phyloP scores from a whole-genome alignment of 2,329 filamentous ascomycete genomes.

The Gaeumannomyces tritici region DNA sequence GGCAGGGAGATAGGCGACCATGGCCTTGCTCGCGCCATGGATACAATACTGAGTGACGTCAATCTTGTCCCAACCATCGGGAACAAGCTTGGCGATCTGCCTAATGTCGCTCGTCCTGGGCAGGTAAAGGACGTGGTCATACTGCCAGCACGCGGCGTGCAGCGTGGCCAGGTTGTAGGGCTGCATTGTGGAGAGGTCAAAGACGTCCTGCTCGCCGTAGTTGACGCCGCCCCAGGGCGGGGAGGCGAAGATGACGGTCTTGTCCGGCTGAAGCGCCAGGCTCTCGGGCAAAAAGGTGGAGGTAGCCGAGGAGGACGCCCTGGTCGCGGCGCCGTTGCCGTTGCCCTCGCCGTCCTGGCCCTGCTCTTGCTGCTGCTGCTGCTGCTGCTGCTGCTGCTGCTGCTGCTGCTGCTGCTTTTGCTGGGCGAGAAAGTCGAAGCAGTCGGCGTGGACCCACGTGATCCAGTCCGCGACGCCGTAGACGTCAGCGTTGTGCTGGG shows the following conservation, averaged over 20 bases:
- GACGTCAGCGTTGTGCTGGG: constrained; percentile 80
- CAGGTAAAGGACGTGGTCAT: constrained; percentile 66
- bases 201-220: constrained; percentile 55
- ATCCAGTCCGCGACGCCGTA: constrained; percentile 72
- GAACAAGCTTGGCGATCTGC: constrained; percentile 57
- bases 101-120: constrained; percentile 76
- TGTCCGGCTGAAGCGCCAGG: constrained; percentile 22
- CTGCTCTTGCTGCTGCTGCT: background rate
- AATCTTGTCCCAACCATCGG: constrained; percentile 43
- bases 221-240: constrained; percentile 52
- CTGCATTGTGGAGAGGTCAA: constrained; percentile 77
- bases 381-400: no score
- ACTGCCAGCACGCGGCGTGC: constrained; percentile 48
- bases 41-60: constrained; percentile 87
- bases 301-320: constrained; percentile 18
- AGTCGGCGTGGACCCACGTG: constrained; percentile 80
- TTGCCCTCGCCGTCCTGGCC: constrained; percentile 6
- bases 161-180: constrained; percentile 67
- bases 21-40: constrained; percentile 76
- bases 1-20: constrained; percentile 52
- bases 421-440: constrained; percentile 60
- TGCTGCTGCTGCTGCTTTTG: background rate
- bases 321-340: constrained; percentile 2
- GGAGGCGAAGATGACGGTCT: constrained; percentile 44
- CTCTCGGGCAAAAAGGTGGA: constrained; percentile 21